Base-by-base conservation (phyloP, 495 filamentous ascomycete genomes). In the Lophiotrema nucula region DNA sequence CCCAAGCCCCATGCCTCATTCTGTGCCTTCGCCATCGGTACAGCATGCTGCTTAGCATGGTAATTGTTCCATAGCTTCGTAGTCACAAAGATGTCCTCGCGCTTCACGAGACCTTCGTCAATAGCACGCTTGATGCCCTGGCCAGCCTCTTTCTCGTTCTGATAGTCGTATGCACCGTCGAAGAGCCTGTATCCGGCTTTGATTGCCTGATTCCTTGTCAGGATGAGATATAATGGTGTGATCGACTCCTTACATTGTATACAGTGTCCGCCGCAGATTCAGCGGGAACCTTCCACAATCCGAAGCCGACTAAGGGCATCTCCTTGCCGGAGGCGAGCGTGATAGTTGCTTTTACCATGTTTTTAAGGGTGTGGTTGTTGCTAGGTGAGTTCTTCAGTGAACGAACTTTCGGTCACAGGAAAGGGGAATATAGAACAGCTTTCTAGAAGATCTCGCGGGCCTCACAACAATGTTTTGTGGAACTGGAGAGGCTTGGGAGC, bases 11-110 rank as follows among this genome's bases (percentile, higher is more conserved):
- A 76, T 51, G 85, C 80, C 27, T 77, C 68, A 11, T 88, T 70
- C 1, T 85, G 82, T 38, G 79, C 72, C 42, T 84, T 74, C 44
- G 83, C 65, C n/a, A 85, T 82, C 12, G 69, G 68, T n/a, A 64
- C 68, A 1, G 83, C 85, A 47, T 83, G 81, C 24, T 82, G 76
- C 0, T 82, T 80, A 43, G 81, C 79, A 58, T 88, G 85, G 54
- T 80, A 77, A 47, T 81, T 80, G 69, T 81, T 84, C 84, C 84
- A 88, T 10, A 88, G 69, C 70, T 89, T 88, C 43, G 77, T 81
- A 0, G 84, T 87, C 11, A 88, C 70, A 73, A 86, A 89, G 49
- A 87, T 67, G 26, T 87, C 73, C 15, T 77, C 67, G 38, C 86
- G 81, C 16, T 78, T 73, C 13, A 84, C 66, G 16, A 73, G 73